Conservation (phyloP, 805 yeast genomes). For the Pichia californica region DNA sequence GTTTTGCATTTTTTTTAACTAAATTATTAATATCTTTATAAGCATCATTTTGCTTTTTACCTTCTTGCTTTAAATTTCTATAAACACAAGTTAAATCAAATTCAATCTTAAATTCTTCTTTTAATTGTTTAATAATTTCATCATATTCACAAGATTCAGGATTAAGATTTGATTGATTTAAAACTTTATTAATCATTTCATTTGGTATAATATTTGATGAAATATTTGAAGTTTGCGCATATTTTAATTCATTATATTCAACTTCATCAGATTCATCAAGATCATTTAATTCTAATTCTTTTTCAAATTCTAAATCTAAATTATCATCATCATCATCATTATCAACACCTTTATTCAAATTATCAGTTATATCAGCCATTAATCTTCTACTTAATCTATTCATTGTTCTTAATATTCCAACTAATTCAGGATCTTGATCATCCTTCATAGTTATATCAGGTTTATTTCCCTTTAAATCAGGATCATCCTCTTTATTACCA, state of each 20-base stretch:
- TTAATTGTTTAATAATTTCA: slow-evolving; percentile 18
- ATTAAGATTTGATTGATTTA: slow-evolving; percentile 23
- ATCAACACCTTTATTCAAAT: slow-evolving; percentile 31
- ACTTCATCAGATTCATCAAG: slow-evolving; percentile 41
- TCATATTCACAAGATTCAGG: slow-evolving; percentile 24
- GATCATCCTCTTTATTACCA: slow-evolving; percentile 78
- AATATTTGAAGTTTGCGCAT: slow-evolving; percentile 24
- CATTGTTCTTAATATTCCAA: slow-evolving; percentile 79
- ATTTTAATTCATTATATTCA: slow-evolving; percentile 45
- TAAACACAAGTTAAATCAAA: slow-evolving; percentile 23
- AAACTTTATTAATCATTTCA: slow-evolving; percentile 15
- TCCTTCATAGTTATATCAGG: slow-evolving; percentile 88
- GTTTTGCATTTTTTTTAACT: slow-evolving; percentile 49
- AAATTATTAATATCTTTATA: slow-evolving; percentile 39
- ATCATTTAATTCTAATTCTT: slow-evolving; percentile 46
- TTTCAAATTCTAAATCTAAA: slow-evolving; percentile 33
- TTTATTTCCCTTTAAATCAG: slow-evolving; percentile 65
- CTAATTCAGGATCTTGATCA: slow-evolving; percentile 57
- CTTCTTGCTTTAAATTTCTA: slow-evolving; percentile 18
- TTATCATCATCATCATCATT: too few relatives aligned
- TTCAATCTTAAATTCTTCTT: slow-evolving; percentile 18
- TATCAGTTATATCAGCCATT: slow-evolving; percentile 50
- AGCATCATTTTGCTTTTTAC: slow-evolving; percentile 35
- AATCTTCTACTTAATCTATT: slow-evolving; percentile 79
- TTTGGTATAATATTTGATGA: slow-evolving; percentile 22